Conservation (phyloP, 1,284 basidiomycete species). For the Tylopilus sp. region DNA sequence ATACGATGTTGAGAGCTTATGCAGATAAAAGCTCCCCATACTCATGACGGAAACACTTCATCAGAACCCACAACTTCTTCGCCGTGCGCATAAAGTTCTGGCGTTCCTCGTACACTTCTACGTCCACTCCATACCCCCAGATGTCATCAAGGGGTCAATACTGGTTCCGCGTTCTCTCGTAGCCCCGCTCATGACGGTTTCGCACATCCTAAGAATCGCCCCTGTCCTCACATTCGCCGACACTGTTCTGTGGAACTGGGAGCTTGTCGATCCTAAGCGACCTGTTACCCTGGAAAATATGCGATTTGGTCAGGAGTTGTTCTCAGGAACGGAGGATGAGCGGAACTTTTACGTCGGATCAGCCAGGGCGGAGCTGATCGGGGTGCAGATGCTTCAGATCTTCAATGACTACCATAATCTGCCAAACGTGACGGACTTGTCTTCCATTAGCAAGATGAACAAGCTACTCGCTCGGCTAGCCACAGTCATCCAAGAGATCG, state of each 20-base stretch:
- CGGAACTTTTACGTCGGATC: conserved; percentile 86
- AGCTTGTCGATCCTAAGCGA: conserved; percentile 51
- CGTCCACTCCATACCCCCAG: conserved; percentile 69
- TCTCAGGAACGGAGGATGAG: conserved; percentile 87
- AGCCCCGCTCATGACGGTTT: conserved; percentile 78
- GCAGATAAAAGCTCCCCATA: conserved; percentile 57
- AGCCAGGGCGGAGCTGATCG: conserved; percentile 81
- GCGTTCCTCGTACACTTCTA: conserved; percentile 90
- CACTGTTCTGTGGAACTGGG: conserved; percentile 94
- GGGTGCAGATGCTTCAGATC: conserved; percentile 81
- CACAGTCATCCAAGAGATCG: conserved; percentile 70
- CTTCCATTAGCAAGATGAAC: conserved; percentile 69
- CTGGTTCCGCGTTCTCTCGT: conserved; percentile 74
- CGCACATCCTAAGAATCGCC: conserved; percentile 76
- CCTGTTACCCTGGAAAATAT: conserved; percentile 61
- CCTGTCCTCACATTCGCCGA: conserved; percentile 96
- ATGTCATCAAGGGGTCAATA: conserved; percentile 39
- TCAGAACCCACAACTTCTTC: conserved; percentile 55
- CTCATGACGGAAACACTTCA: conserved; percentile 55
- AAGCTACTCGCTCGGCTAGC: conserved; percentile 72
- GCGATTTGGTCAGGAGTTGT: conserved; percentile 60
- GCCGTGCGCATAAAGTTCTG: conserved; percentile 86
- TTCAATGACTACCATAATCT: conserved; percentile 80
- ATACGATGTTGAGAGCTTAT: conserved; percentile 13
- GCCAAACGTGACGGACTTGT: conserved; percentile 67